Percentiles rank a stretch among this genome's conserved stretches.
Evolutionary conservation across 169 alveolate species (phyloP).

Genomic region (Plasmodium ovale): DNA sequence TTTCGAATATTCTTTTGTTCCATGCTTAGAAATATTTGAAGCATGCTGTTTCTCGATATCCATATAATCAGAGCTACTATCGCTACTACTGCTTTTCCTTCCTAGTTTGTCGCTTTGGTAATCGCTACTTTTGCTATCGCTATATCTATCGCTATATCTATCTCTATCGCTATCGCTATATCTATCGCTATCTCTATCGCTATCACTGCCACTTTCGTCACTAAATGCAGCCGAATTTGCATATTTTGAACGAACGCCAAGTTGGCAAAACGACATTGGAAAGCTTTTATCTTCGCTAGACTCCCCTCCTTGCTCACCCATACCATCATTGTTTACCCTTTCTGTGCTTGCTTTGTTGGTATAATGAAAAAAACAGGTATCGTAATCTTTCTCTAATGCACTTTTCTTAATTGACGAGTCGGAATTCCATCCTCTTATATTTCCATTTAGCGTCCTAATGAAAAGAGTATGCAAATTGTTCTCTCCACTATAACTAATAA

Average conservation of each 20-base stretch:
- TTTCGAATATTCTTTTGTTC: background rate
- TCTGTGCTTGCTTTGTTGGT: background rate
- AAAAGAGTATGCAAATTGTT: background rate
- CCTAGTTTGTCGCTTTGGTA: background rate
- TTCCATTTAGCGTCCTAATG: background rate
- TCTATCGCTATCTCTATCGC: background rate
- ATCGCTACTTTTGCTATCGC: background rate
- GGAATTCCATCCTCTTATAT: background rate
- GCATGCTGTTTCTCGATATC: background rate
- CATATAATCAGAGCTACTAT: background rate
- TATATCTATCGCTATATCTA: background rate
- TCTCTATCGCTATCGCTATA: background rate
- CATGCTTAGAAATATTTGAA: background rate
- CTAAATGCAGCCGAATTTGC: background rate
- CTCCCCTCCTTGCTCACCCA: background rate
- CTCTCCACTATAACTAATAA: conserved; percentile 11
- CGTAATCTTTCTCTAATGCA: background rate
- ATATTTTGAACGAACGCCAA: too few species aligned
- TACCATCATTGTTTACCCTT: background rate
- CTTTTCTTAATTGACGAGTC: background rate
- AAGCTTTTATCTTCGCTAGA: background rate
- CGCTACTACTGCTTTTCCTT: background rate
- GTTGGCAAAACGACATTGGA: too few species aligned
- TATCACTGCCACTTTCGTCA: background rate
- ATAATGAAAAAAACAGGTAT: conserved; percentile 23